A percentile compares a stretch with the other conserved stretches of the same genome.
These are phyloP conservation scores for Xylariaceae sp. DNA, from an alignment of 2,329 filamentous ascomycete genomes.

Conservation along the genomic window DNA sequence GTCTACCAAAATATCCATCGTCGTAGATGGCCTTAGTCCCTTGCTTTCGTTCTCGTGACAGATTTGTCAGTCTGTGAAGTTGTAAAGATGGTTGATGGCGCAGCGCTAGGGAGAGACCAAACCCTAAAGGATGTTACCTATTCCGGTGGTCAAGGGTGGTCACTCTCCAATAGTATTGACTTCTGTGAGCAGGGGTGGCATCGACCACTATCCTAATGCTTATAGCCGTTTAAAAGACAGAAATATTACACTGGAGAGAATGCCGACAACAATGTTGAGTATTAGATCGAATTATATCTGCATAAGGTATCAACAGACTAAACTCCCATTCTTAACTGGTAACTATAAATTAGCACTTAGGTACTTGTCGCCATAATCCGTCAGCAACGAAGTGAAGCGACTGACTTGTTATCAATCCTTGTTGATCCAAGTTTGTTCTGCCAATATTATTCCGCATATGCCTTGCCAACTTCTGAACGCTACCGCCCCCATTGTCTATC, in stretches of 20 bases:
- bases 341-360: not conserved
- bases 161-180: slow-evolving; percentile 23
- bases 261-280: not conserved
- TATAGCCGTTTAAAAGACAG: too few species aligned
- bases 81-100: not conserved
- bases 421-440: not conserved
- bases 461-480: not conserved
- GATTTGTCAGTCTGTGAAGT: not conserved
- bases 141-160: slow-evolving; percentile 19
- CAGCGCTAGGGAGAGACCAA: slow-evolving; percentile 3
- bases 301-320: not conserved
- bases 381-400: not conserved
- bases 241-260: slow-evolving; percentile 13
- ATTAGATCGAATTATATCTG: not conserved
- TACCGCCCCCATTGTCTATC: not conserved
- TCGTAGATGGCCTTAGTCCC: not conserved
- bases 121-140: slow-evolving; percentile 20
- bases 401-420: not conserved
- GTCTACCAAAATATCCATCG: not conserved
- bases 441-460: not conserved
- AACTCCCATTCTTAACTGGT: not conserved
- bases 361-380: not conserved
- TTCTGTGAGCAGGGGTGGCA: slow-evolving; percentile 23
- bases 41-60: not conserved
- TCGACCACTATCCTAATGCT: not conserved